Conservation (phyloP, 2,329 filamentous ascomycete species). For the Botrytis cinerea region DNA sequence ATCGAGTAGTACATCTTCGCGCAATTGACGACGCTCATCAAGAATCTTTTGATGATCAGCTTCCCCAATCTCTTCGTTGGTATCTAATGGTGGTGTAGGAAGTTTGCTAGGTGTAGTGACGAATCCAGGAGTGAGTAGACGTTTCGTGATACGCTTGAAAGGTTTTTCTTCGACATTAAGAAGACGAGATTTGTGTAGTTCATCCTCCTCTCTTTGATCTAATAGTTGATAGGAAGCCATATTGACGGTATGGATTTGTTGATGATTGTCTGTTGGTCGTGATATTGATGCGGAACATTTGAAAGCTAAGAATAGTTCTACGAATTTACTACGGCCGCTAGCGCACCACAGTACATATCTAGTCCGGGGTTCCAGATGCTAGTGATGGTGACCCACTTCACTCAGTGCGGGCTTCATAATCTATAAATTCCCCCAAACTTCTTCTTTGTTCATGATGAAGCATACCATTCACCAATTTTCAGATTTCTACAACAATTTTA, state of each 20-base stretch:
- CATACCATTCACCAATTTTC: neutral
- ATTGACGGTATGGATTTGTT: slow-evolving; percentile 26
- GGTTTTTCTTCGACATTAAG: slow-evolving; percentile 90
- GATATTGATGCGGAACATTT: neutral
- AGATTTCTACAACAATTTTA: neutral
- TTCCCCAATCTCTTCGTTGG: slow-evolving; percentile 44
- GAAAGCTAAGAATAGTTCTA: neutral
- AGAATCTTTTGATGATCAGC: slow-evolving; percentile 52
- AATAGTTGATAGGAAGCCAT: slow-evolving; percentile 67
- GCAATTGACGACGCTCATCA: slow-evolving; percentile 66
- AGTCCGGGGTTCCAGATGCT: slow-evolving; percentile 9
- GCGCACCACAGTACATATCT: neutral
- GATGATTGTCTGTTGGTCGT: neutral
- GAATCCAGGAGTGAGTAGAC: slow-evolving; percentile 69
- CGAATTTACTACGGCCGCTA: slow-evolving; percentile 20
- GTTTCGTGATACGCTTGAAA: slow-evolving; percentile 85
- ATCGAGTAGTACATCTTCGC: slow-evolving; percentile 82
- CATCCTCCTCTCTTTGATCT: slow-evolving; percentile 75
- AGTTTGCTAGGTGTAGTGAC: slow-evolving; percentile 57
- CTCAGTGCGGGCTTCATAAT: neutral
- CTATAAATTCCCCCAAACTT: slow-evolving; percentile 19
- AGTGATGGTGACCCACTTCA: neutral
- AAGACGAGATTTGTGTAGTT: slow-evolving; percentile 83
- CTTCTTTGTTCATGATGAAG: neutral
- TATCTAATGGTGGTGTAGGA: slow-evolving; percentile 68